Percentiles rank a stretch among this genome's conserved stretches.
Evolutionary conservation across 371 early-diverging fungal species (phyloP).

Genomic region (Actinomucor elegans): DNA sequence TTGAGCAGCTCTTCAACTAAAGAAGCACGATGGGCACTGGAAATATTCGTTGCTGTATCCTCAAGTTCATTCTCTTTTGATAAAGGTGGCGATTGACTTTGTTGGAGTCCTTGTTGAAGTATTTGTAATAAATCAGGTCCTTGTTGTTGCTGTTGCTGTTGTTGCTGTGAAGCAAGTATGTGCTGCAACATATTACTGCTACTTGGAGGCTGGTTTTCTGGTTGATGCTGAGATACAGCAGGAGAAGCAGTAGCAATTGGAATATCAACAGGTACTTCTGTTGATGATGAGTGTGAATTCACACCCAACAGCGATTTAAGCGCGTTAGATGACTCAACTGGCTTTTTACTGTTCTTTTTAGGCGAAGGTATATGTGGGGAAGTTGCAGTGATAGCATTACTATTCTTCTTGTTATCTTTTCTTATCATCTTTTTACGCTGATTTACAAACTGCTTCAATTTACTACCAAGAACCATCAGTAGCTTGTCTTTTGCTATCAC

Average conservation of each 20-base stretch:
- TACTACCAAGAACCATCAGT: constrained; percentile 3
- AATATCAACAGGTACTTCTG: not conserved
- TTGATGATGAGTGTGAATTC: not conserved
- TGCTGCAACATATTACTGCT: constrained; percentile 9
- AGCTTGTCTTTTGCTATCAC: too few species aligned
- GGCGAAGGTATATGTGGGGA: not conserved
- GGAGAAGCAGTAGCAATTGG: constrained; percentile 10
- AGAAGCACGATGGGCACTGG: constrained; percentile 13
- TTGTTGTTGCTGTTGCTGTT: constrained; percentile 6
- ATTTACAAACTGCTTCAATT: constrained; percentile 31
- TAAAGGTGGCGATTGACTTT: not conserved
- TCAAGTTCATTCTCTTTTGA: not conserved
- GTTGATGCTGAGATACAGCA: constrained; percentile 16
- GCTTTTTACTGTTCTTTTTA: constrained; percentile 4
- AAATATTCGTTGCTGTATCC: too few species aligned
- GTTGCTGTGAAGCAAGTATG: constrained; percentile 12
- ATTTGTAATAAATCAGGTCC: not conserved
- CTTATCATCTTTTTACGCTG: constrained; percentile 29
- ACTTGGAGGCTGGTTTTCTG: constrained; percentile 13
- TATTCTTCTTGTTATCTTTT: constrained; percentile 15
- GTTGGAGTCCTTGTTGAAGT: constrained; percentile 2
- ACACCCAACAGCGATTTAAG: constrained; percentile 34
- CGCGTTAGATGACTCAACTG: constrained; percentile 17
- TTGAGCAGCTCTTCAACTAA: constrained; percentile 25
- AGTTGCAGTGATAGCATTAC: constrained; percentile 1